Percentiles rank a stretch among this genome's conserved stretches.
These are phyloP conservation scores for Aspergillus avenaceus DNA, from an alignment of 495 filamentous ascomycete species.

Conservation along the genomic window DNA sequence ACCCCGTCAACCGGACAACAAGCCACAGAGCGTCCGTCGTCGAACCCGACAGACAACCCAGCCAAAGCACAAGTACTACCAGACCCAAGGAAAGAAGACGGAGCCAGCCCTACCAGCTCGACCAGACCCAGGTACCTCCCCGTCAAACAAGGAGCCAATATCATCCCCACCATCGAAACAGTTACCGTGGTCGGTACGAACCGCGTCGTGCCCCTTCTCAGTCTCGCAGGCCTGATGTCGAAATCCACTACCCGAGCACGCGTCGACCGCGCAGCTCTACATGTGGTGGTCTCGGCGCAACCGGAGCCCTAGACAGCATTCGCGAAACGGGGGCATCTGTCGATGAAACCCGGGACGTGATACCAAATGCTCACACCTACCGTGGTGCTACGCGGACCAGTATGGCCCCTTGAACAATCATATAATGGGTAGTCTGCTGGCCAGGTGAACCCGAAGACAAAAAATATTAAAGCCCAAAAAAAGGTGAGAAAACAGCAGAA, in stretches of 20 bases:
- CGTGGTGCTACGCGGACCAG: slow-evolving; percentile 34
- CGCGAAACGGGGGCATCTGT: slow-evolving; percentile 29
- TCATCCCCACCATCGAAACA: slow-evolving; percentile 16
- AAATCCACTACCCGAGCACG: slow-evolving; percentile 34
- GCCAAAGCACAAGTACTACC: slow-evolving; percentile 10
- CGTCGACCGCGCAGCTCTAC: slow-evolving; percentile 37
- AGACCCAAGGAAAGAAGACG: slow-evolving; percentile 9
- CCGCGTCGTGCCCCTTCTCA: slow-evolving; percentile 17
- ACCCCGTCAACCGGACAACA: slow-evolving; percentile 4
- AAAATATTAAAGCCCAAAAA: no score
- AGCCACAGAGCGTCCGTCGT: slow-evolving; percentile 11
- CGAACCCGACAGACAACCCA: slow-evolving; percentile 6
- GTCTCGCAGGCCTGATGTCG: slow-evolving; percentile 29
- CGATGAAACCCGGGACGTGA: slow-evolving; percentile 20
- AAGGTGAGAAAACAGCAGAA: background rate
- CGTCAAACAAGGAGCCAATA: slow-evolving; percentile 30
- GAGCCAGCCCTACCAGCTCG: slow-evolving; percentile 25
- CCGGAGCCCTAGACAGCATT: slow-evolving; percentile 31
- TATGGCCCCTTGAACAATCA: slow-evolving; percentile 22
- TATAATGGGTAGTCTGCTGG: background rate
- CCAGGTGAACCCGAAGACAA: no score
- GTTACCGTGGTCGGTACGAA: slow-evolving; percentile 19
- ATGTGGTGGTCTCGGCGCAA: slow-evolving; percentile 17
- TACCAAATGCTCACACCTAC: slow-evolving; percentile 29
- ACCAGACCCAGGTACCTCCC: slow-evolving; percentile 21